These are phyloP conservation scores for Amanita fuliginea DNA, from an alignment of 768 basidiomycete genomes.

Conservation along the genomic window DNA sequence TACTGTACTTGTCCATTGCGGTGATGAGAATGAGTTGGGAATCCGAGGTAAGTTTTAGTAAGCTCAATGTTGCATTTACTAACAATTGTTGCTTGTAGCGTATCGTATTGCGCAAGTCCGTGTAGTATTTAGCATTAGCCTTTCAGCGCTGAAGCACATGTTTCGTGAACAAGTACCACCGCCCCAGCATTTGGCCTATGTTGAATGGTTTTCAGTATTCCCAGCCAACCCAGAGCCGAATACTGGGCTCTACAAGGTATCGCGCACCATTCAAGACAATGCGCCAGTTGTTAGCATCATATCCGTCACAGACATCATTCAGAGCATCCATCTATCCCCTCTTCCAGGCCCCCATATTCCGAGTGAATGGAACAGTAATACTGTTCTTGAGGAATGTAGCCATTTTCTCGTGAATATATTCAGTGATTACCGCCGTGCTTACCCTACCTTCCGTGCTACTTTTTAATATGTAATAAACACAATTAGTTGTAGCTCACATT, in stretches of 20 bases:
- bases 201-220: background rate
- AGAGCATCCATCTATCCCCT: too few relatives aligned
- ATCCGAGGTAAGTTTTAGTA: background rate
- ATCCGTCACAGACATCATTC: background rate
- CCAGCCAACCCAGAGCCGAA: background rate
- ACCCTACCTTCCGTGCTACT: too few relatives aligned
- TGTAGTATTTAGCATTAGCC: background rate
- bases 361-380: background rate
- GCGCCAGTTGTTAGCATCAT: background rate
- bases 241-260: background rate
- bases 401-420: background rate
- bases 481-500: too few relatives aligned
- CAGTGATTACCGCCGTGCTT: too few relatives aligned
- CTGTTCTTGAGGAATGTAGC: background rate
- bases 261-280: background rate
- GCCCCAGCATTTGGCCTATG: background rate
- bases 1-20: too few relatives aligned
- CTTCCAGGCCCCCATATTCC: background rate
- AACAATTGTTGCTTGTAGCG: background rate
- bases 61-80: background rate
- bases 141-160: background rate
- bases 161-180: background rate
- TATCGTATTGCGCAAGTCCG: conserved; percentile 1
- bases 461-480: too few relatives aligned
- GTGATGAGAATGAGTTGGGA: background rate